Evolutionary conservation across 768 basidiomycete genomes (phyloP), one percentile per base, ranked within the genome.

Genomic region (Rhizopogon sp.): DNA sequence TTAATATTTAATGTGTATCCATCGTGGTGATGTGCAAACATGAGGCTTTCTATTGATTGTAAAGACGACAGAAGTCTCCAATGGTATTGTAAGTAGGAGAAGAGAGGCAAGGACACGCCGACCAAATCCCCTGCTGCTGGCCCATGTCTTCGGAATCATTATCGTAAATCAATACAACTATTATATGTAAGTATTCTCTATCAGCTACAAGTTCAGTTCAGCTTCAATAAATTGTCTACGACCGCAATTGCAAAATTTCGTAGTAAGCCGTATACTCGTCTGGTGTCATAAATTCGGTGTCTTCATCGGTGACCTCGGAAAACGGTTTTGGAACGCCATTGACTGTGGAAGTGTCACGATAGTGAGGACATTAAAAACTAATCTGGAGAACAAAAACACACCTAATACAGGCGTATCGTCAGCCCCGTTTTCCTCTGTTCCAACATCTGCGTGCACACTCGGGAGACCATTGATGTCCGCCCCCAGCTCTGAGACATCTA

Each of bases 201-300:
- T 47, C 33, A 3, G 11, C 45, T 17, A 17, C 17, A 13, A 10
- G 31, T 11, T 28, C 31, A 46, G 31, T 8, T 33, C 45, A 58
- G 13, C 10, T 31, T 20, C 16, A 29, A 41, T 8, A 29, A 33
- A 29, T 52, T 33, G 13, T 52, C 56, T 64, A 69, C 42, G 62
- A 61, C 50, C 69, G 76, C 50, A 77, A 74, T 69, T 82, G 81
- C 66, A 84, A 74, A 57, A 90, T 75, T 61, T 88, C 83, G 65
- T 85, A 92, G 71, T 81, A 93, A 35, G 83, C 82, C 31, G 85
- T 84, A 66, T 96, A 96, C 70, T 97, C 94, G 54, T 95, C 94
- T 2, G 90, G 86, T 3, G 90, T 91, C 94, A 97, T 97, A 61
- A 85, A 65, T 45, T 93, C 94, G 63, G 93, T 88, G 66, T 95